Base-by-base conservation (phyloP, 768 basidiomycete genomes). In the Neoboletus brunneissimus region DNA sequence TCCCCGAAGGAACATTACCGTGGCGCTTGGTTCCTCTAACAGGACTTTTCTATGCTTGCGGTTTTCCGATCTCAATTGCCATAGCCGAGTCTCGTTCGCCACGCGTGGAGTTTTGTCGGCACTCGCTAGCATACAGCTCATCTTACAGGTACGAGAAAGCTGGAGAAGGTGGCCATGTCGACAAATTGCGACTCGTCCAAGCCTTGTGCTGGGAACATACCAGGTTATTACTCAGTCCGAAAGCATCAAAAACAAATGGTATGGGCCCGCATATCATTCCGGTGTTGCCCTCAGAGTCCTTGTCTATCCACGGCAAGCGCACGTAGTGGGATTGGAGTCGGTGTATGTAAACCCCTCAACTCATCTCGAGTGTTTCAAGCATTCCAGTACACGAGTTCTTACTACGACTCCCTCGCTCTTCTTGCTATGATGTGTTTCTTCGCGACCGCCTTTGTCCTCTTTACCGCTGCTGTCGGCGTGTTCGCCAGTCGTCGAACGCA, bases 361-460 rank as follows among this genome's bases (percentile, higher is more conserved):
- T 38, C 31, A 27, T 32, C 44, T 38, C 15, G 40, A 46, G 40
- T 20, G 1, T 22, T 49, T 22, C 56, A 59, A 62, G 46, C 46
- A 58, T 56, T 55, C 48, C 13, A 50, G 7, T 20, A 31, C 46
- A 38, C 60, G 42, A 54, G 46, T 59, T 49, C 57, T 51, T 49
- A 43, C 35, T 49, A 43, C 35, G 29, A 48, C 48, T 7, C 9
- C 38, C 7, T 54, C 48, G 0, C 16, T 40, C 25, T 40, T 41
- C 44, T 37, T 29, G 1, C 20, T 45, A 49, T 35, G 22, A 59
- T 64, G 62, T 53, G 53, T 37, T 55, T 63, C 50, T 57, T 52
- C 25, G 50, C 51, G 1, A 48, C 53, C 22, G 50, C 49, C 23
- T 48, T 52, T 52, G 31, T 59, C 41, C 41, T 56, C 31, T 41